Percentiles rank a stretch among this genome's conserved stretches.
These are phyloP conservation scores for Mucor circinelloides DNA, from an alignment of 371 early-diverging fungal species.

Conservation along the genomic window DNA sequence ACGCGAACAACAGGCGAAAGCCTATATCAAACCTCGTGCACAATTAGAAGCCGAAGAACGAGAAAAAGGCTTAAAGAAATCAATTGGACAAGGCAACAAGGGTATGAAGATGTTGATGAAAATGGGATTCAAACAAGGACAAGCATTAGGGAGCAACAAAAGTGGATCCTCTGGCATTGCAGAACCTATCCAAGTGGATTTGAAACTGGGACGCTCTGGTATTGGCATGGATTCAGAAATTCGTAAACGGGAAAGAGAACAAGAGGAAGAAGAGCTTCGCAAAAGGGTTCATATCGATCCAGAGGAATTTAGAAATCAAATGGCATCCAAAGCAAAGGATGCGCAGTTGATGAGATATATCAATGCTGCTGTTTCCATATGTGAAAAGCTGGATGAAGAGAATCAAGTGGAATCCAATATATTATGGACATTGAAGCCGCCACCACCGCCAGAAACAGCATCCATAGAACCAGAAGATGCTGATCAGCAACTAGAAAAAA, in stretches of 20 bases:
- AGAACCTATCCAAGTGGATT: slow-evolving; percentile 51
- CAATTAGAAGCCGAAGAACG: slow-evolving; percentile 56
- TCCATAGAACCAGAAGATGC: neutral
- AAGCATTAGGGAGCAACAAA: slow-evolving; percentile 29
- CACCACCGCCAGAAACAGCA: slow-evolving; percentile 1
- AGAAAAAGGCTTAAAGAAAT: slow-evolving; percentile 51
- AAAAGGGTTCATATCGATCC: slow-evolving; percentile 38
- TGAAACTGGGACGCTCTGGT: slow-evolving; percentile 51
- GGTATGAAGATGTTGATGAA: slow-evolving; percentile 74
- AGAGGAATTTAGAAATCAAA: slow-evolving; percentile 35
- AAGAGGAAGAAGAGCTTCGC: slow-evolving; percentile 39
- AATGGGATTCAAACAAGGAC: slow-evolving; percentile 71
- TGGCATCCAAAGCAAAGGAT: slow-evolving; percentile 41
- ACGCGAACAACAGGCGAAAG: slow-evolving; percentile 47
- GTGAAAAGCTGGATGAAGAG: slow-evolving; percentile 49
- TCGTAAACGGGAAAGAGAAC: slow-evolving; percentile 31
- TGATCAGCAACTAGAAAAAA: slow-evolving; percentile 11
- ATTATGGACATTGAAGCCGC: slow-evolving; percentile 31
- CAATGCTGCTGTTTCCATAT: slow-evolving; percentile 40
- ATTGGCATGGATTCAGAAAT: slow-evolving; percentile 47
- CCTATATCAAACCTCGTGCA: slow-evolving; percentile 48
- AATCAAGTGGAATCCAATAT: slow-evolving; percentile 25
- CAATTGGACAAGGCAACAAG: slow-evolving; percentile 57
- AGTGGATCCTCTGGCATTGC: slow-evolving; percentile 23
- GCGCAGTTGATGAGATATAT: slow-evolving; percentile 24